phyloP scores from a whole-genome alignment of 352 stramenopile genomes.

The Globisporangium echinulatum region DNA sequence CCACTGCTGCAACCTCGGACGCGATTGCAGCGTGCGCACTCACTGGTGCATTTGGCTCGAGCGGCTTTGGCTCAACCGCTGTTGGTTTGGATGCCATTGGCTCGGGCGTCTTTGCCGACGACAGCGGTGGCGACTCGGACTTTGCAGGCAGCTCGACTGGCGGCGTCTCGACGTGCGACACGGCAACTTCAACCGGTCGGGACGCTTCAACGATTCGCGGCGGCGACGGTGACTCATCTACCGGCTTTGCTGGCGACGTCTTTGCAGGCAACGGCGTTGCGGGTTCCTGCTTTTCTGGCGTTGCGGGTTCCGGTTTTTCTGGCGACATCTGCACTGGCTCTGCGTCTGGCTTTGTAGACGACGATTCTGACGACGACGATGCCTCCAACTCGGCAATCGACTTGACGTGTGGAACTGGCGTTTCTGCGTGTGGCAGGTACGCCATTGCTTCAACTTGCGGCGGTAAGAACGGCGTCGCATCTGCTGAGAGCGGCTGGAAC shows the following conservation, averaged over 20 bases:
- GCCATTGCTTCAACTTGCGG: too few relatives aligned
- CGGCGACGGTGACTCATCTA: background rate
- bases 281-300: background rate
- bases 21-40: background rate
- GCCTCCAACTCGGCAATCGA: background rate
- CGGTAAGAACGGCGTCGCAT: background rate
- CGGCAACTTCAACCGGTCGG: constrained; percentile 5
- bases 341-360: background rate
- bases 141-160: background rate
- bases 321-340: too few relatives aligned
- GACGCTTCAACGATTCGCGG: background rate
- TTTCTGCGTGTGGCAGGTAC: background rate
- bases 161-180: constrained; percentile 8
- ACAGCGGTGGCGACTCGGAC: too few relatives aligned
- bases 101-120: too few relatives aligned
- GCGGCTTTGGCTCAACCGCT: too few relatives aligned
- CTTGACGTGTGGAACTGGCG: constrained; percentile 11
- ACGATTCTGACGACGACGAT: background rate
- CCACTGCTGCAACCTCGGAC: background rate
- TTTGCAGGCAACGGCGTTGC: background rate
- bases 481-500: constrained; percentile 8
- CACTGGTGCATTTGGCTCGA: too few relatives aligned
- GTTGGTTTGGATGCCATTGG: too few relatives aligned
- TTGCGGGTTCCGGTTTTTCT: background rate
- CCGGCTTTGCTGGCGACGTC: constrained; percentile 1